These are phyloP conservation scores for Gliomastix tumulicola DNA, from an alignment of 2,329 filamentous ascomycete genomes.

Conservation along the genomic window DNA sequence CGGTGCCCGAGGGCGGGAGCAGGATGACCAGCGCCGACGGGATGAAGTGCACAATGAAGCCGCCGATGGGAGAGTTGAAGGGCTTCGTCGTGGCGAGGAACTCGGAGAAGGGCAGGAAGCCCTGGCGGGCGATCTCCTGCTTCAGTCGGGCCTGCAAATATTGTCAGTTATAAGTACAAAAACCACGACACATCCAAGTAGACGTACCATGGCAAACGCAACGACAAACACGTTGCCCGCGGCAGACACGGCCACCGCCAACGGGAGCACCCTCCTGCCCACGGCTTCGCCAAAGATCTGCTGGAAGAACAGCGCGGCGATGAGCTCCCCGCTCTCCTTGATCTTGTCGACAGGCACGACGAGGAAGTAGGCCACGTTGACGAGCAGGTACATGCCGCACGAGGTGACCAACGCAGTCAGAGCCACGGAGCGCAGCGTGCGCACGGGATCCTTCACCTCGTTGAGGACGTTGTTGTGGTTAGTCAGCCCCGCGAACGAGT, in stretches of 20 bases:
- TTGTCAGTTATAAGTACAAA: constrained; percentile 9
- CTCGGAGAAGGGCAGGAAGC: constrained; percentile 58
- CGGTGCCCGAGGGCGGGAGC: constrained; percentile 55
- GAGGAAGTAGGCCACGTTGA: constrained; percentile 56
- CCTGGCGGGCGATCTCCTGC: constrained; percentile 66
- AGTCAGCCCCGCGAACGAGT: constrained; percentile 59
- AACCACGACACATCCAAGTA: too few relatives aligned
- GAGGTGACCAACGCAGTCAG: constrained; percentile 53
- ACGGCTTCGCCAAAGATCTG: constrained; percentile 52
- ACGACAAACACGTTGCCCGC: constrained; percentile 69
- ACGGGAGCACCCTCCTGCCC: constrained; percentile 50
- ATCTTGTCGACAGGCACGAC: constrained; percentile 64
- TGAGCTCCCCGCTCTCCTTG: constrained; percentile 57
- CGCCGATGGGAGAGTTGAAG: constrained; percentile 60
- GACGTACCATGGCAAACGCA: constrained; percentile 57
- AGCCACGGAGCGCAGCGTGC: constrained; percentile 57
- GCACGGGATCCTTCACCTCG: constrained; percentile 61
- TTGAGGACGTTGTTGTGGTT: constrained; percentile 67
- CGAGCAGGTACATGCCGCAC: constrained; percentile 57
- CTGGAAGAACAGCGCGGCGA: constrained; percentile 62
- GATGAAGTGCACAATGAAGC: constrained; percentile 61
- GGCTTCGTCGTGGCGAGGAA: constrained; percentile 58
- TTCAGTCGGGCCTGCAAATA: constrained; percentile 55
- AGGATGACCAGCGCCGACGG: constrained; percentile 61
- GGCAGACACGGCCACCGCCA: constrained; percentile 61